These are phyloP conservation scores for Suillus subaureus DNA, from an alignment of 768 basidiomycete species.

Conservation along the genomic window DNA sequence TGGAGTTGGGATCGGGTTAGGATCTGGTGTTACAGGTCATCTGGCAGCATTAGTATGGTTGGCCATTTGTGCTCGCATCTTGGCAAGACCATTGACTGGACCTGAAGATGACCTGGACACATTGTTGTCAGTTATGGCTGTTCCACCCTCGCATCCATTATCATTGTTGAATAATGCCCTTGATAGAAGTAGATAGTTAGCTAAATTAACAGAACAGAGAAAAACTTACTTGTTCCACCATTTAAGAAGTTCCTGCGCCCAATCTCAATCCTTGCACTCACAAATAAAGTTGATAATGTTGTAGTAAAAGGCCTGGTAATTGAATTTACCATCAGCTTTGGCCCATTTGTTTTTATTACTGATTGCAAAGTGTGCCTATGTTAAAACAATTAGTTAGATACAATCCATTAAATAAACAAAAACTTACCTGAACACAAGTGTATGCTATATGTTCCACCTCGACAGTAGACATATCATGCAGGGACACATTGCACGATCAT, in stretches of 20 bases:
- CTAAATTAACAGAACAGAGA: background rate
- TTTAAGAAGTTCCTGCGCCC: too few relatives aligned
- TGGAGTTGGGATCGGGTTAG: too few relatives aligned
- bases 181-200: background rate
- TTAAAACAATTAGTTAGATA: too few relatives aligned
- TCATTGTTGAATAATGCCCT: conserved; percentile 9
- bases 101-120: background rate
- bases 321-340: conserved; percentile 11
- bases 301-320: conserved; percentile 12
- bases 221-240: too few relatives aligned
- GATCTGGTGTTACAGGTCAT: background rate
- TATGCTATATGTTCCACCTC: conserved; percentile 12
- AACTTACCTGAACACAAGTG: background rate
- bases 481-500: background rate
- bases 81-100: background rate
- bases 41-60: background rate
- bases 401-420: too few relatives aligned
- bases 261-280: too few relatives aligned
- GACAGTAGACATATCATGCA: conserved; percentile 5
- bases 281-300: too few relatives aligned
- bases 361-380: too few relatives aligned
- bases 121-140: background rate
- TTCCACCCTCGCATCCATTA: background rate
- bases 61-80: background rate
- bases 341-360: conserved; percentile 1